Evolutionary conservation across 2,329 filamentous ascomycete species (phyloP).

Genomic region (Phoma sp.): DNA sequence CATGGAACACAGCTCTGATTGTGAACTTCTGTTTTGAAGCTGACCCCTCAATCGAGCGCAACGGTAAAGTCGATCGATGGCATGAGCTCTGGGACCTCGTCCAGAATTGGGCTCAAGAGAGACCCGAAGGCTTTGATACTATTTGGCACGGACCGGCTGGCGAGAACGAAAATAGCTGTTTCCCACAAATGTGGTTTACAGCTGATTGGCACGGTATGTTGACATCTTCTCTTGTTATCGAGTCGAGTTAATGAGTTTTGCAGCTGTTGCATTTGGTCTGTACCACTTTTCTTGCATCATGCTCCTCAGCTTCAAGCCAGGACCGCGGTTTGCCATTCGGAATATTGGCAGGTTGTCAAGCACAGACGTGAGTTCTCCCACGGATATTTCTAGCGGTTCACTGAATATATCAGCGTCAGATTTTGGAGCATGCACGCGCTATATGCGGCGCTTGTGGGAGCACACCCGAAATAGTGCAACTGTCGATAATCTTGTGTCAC

Average conservation of each 20-base stretch:
- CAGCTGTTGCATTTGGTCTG: conserved; percentile 35
- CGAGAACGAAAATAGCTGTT: conserved; percentile 18
- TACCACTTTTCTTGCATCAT: conserved; percentile 41
- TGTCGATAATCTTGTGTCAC: conserved; percentile 35
- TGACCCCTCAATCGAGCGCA: conserved; percentile 19
- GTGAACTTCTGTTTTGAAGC: conserved; percentile 41
- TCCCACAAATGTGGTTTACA: conserved; percentile 39
- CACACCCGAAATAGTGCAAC: conserved; percentile 31
- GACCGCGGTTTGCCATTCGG: conserved; percentile 35
- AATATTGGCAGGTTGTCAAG: conserved; percentile 26
- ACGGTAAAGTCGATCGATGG: conserved; percentile 25
- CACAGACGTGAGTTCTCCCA: conserved; percentile 25
- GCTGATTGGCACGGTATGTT: conserved; percentile 42
- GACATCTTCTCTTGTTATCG: no score
- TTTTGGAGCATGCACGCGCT: conserved; percentile 33
- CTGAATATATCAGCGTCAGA: conserved; percentile 24
- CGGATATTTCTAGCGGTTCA: background rate
- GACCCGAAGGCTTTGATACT: conserved; percentile 37
- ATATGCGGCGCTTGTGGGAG: conserved; percentile 38
- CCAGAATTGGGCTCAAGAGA: conserved; percentile 31
- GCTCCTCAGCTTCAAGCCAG: conserved; percentile 39
- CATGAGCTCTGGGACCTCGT: conserved; percentile 32
- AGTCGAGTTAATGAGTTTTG: background rate
- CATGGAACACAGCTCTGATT: conserved; percentile 39
- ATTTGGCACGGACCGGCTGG: conserved; percentile 32